These are phyloP conservation scores for Gautieria morchelliformis DNA, from an alignment of 768 basidiomycete genomes.

Conservation along the genomic window DNA sequence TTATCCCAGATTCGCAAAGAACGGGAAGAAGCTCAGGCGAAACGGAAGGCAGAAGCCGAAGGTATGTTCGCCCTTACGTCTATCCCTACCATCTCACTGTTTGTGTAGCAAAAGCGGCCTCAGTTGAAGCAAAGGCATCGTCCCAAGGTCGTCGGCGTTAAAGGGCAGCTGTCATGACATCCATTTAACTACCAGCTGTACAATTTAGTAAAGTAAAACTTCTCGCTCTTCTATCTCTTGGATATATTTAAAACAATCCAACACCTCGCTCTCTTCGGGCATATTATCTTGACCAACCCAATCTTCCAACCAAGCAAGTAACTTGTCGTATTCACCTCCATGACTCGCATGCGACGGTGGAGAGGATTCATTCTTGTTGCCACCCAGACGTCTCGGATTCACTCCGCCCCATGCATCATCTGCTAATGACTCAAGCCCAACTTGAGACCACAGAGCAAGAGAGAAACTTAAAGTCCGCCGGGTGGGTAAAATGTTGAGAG, in stretches of 20 bases:
- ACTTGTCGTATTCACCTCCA: slow-evolving; percentile 32
- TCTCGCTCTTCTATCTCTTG: slow-evolving; percentile 1
- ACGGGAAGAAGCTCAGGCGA: slow-evolving; percentile 79
- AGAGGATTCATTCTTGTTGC: not conserved
- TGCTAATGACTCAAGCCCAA: slow-evolving; percentile 50
- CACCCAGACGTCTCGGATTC: not conserved
- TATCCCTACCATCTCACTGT: slow-evolving; percentile 1
- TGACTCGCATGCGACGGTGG: slow-evolving; percentile 14
- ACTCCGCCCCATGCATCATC: slow-evolving; percentile 35
- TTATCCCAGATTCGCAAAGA: slow-evolving; percentile 80
- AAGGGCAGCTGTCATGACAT: not conserved
- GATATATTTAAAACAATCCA: slow-evolving; percentile 16
- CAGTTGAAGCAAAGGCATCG: slow-evolving; percentile 52
- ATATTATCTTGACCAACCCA: slow-evolving; percentile 45
- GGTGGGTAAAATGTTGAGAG: slow-evolving; percentile 42
- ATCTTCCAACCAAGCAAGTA: slow-evolving; percentile 43
- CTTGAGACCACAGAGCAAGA: slow-evolving; percentile 65
- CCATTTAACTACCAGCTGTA: not conserved
- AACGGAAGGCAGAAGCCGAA: slow-evolving; percentile 81
- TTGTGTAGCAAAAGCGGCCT: slow-evolving; percentile 50
- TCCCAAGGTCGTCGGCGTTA: slow-evolving; percentile 11
- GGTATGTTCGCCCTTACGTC: slow-evolving; percentile 33
- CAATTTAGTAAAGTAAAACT: slow-evolving; percentile 1
- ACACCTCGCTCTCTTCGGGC: slow-evolving; percentile 33
- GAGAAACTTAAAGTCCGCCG: slow-evolving; percentile 47